Evolutionary conservation across 1,284 basidiomycete species (phyloP).

Genomic region (Moniliella sp.): DNA sequence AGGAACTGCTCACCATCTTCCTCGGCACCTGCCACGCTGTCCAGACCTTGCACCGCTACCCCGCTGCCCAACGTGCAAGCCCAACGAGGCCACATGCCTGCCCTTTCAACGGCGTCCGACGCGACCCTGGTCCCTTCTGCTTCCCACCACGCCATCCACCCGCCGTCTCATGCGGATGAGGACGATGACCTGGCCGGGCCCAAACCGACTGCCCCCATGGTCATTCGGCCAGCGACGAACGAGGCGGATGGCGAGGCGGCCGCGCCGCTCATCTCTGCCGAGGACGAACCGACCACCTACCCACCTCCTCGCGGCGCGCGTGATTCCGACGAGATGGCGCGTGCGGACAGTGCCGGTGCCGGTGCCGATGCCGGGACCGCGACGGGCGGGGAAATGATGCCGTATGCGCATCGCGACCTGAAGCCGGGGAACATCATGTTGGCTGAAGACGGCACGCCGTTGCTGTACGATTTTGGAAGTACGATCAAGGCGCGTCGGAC

Average conservation of each 20-base stretch:
- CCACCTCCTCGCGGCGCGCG: too few relatives aligned
- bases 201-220: too few relatives aligned
- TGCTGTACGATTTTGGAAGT: constrained; percentile 96
- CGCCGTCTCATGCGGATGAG: too few relatives aligned
- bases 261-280: constrained; percentile 10
- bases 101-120: background rate
- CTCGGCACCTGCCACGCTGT: constrained; percentile 80
- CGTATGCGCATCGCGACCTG: constrained; percentile 87
- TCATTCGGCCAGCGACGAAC: too few relatives aligned
- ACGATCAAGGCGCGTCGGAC: constrained; percentile 55
- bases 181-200: too few relatives aligned
- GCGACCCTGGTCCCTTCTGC: too few relatives aligned
- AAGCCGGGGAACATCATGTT: constrained; percentile 95
- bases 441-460: constrained; percentile 52
- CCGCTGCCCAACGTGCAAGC: constrained; percentile 8
- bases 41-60: constrained; percentile 59
- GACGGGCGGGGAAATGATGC: constrained; percentile 36
- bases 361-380: too few relatives aligned
- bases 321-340: background rate
- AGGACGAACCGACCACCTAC: constrained; percentile 7
- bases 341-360: background rate
- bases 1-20: constrained; percentile 67
- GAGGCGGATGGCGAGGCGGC: constrained; percentile 38
- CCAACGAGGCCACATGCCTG: background rate
- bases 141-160: too few relatives aligned